These are phyloP conservation scores for Hyaloscypha hepaticicola DNA, from an alignment of 495 filamentous ascomycete species.

Conservation along the genomic window DNA sequence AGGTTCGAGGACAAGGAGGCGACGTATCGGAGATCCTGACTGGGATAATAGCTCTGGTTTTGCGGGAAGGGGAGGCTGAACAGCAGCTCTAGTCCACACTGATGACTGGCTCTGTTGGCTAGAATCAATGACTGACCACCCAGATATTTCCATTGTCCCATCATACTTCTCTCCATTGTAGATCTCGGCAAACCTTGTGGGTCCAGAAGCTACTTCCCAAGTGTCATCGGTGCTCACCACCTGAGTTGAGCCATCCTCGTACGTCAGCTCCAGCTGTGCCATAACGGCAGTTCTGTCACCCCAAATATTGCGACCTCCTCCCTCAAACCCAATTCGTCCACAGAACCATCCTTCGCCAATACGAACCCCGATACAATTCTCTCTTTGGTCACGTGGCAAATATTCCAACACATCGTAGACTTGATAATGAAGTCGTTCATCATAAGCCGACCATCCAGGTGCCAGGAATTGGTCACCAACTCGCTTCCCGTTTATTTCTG, in stretches of 20 bases:
- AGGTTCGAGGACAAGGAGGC: slow-evolving; percentile 8
- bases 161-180: slow-evolving; percentile 56
- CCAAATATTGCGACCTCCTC: slow-evolving; percentile 40
- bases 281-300: slow-evolving; percentile 45
- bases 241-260: slow-evolving; percentile 30
- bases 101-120: too few species aligned
- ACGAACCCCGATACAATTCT: slow-evolving; percentile 48
- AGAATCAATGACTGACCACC: slow-evolving; percentile 51
- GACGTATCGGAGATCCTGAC: slow-evolving; percentile 27
- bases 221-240: slow-evolving; percentile 40
- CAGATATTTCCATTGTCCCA: slow-evolving; percentile 31
- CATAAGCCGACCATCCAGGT: slow-evolving; percentile 50
- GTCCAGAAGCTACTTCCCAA: slow-evolving; percentile 42
- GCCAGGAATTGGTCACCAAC: slow-evolving; percentile 45
- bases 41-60: slow-evolving; percentile 43
- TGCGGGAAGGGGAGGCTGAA: too few species aligned
- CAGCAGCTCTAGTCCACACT: too few species aligned
- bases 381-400: slow-evolving; percentile 25
- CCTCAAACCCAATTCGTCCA: slow-evolving; percentile 43
- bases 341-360: slow-evolving; percentile 60
- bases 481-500: slow-evolving; percentile 45
- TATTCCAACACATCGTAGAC: slow-evolving; percentile 48
- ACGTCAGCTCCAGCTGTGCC: slow-evolving; percentile 42
- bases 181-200: slow-evolving; percentile 47
- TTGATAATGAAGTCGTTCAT: slow-evolving; percentile 43